A percentile compares a stretch with the other conserved stretches of the same genome.
Evolutionary conservation across 2,329 filamentous ascomycete genomes (phyloP).

Genomic region (Cladosporium colombiae): DNA sequence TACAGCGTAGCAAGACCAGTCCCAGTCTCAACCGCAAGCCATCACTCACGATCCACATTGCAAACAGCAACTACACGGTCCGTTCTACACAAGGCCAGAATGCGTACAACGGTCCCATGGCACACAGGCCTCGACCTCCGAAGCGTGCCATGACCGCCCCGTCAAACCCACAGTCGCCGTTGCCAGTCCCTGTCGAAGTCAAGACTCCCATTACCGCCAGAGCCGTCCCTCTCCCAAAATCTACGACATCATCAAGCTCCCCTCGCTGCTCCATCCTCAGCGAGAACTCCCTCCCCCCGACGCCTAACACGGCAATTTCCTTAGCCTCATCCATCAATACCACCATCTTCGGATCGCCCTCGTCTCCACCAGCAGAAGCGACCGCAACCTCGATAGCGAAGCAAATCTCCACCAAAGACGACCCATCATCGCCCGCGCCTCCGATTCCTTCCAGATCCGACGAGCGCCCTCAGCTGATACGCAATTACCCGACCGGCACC

Average conservation of each 20-base stretch:
- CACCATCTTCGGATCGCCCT: constrained; percentile 16
- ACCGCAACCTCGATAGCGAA: not conserved
- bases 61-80: constrained; percentile 23
- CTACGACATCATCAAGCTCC: constrained; percentile 1
- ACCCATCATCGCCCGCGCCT: not conserved
- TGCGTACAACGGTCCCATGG: constrained; percentile 25
- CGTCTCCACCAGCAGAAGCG: not conserved
- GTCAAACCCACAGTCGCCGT: not conserved
- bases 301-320: constrained; percentile 15
- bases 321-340: constrained; percentile 12
- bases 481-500: constrained; percentile 20
- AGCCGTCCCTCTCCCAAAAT: not conserved
- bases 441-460: constrained; percentile 4
- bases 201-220: constrained; percentile 9
- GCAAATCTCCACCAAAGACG: not conserved
- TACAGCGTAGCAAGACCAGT: constrained; percentile 12
- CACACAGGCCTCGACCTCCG: constrained; percentile 10
- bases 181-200: constrained; percentile 12
- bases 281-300: constrained; percentile 18
- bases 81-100: constrained; percentile 21
- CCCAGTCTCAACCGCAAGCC: constrained; percentile 32
- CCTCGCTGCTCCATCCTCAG: constrained; percentile 9
- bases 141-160: constrained; percentile 19
- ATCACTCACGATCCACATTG: constrained; percentile 28
- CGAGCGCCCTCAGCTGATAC: constrained; percentile 15